phyloP scores from a whole-genome alignment of 306 rosid genomes.

The Adenanthera pavonina region DNA sequence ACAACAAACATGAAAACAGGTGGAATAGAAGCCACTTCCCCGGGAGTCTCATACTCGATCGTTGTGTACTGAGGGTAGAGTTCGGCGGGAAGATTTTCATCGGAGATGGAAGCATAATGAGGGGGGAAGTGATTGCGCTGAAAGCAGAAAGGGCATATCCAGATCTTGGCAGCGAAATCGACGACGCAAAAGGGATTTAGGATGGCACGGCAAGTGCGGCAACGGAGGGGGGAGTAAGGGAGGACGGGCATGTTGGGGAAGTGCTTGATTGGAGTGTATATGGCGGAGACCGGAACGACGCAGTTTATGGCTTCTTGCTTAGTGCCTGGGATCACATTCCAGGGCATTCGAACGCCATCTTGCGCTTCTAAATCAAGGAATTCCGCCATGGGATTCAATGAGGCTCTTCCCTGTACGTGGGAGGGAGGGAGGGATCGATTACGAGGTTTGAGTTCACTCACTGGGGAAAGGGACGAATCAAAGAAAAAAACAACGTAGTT shows the following conservation, averaged over 20 bases:
- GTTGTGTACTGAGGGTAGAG: slow-evolving; percentile 93
- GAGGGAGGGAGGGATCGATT: background rate
- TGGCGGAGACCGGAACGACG: slow-evolving; percentile 82
- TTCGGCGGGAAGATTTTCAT: slow-evolving; percentile 92
- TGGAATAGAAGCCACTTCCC: slow-evolving; percentile 43
- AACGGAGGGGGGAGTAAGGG: slow-evolving; percentile 83
- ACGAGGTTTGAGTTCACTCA: background rate
- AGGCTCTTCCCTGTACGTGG: background rate
- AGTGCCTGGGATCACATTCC: slow-evolving; percentile 96
- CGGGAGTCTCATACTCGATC: slow-evolving; percentile 67
- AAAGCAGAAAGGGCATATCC: slow-evolving; percentile 97
- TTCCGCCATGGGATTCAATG: slow-evolving; percentile 64
- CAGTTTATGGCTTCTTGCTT: slow-evolving; percentile 71
- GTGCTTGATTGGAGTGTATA: slow-evolving; percentile 84
- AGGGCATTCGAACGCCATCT: slow-evolving; percentile 98
- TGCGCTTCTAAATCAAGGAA: slow-evolving; percentile 86
- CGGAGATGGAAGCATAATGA: slow-evolving; percentile 82
- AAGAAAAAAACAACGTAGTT: background rate
- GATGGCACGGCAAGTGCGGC: slow-evolving; percentile 90
- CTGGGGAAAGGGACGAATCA: background rate
- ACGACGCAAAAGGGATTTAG: slow-evolving; percentile 95
- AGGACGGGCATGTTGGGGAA: slow-evolving; percentile 71
- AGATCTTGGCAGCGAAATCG: slow-evolving; percentile 94
- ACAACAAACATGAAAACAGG: slow-evolving; percentile 85
- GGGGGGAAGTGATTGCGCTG: slow-evolving; percentile 93